These are phyloP conservation scores for Conoideocrella luteorostrata DNA, from an alignment of 2,329 filamentous ascomycete genomes.

Conservation along the genomic window DNA sequence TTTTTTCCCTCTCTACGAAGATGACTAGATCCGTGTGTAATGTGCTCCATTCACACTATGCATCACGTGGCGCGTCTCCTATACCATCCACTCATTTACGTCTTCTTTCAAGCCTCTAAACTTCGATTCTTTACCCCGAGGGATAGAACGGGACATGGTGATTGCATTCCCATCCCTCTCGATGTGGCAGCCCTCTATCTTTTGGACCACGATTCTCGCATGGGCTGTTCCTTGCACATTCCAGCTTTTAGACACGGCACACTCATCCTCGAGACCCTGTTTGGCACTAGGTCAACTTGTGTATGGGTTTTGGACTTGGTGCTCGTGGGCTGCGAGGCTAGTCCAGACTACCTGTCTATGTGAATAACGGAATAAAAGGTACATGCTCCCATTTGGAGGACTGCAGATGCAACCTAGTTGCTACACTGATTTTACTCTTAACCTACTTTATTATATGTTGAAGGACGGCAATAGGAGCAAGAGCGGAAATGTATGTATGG, in stretches of 20 bases:
- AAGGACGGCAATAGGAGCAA: not conserved
- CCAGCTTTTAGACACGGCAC: too few relatives aligned
- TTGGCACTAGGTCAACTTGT: not conserved
- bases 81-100: constrained; percentile 8
- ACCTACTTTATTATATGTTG: constrained; percentile 5
- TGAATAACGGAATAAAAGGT: too few relatives aligned
- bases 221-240: too few relatives aligned
- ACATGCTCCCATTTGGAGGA: too few relatives aligned
- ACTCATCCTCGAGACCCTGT: too few relatives aligned
- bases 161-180: not conserved
- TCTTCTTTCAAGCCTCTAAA: constrained; percentile 3
- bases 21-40: not conserved
- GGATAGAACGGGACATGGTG: not conserved
- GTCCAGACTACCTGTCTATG: too few relatives aligned
- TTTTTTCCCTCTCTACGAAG: constrained; percentile 2
- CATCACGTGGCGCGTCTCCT: constrained; percentile 1
- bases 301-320: not conserved
- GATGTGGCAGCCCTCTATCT: not conserved
- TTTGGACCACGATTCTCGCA: not conserved
- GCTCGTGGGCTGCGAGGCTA: too few relatives aligned
- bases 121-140: constrained; percentile 8
- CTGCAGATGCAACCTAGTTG: constrained; percentile 3
- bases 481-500: constrained; percentile 7
- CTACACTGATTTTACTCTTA: constrained; percentile 4
- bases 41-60: not conserved